Conservation (phyloP, 2,329 filamentous ascomycete species). For the Colletotrichum graminicola region DNA sequence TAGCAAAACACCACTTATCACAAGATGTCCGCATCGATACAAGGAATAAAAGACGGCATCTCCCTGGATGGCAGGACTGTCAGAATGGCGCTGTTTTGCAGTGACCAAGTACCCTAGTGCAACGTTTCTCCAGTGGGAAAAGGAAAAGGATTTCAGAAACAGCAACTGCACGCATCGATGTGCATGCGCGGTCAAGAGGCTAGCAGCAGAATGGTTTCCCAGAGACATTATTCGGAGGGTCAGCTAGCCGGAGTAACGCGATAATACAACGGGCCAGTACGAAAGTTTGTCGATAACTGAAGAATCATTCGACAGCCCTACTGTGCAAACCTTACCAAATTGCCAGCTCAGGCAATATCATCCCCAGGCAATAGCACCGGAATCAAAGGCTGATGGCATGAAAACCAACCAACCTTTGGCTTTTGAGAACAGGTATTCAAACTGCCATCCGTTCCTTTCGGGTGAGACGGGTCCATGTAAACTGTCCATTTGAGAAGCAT, state of each 20-base stretch:
- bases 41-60: no score
- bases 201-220: no score
- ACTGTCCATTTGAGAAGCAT: background rate
- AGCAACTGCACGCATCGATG: background rate
- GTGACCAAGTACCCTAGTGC: background rate
- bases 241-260: background rate
- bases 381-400: background rate
- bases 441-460: conserved; percentile 38
- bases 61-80: background rate
- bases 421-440: conserved; percentile 20
- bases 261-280: background rate
- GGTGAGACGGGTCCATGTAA: background rate
- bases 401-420: conserved; percentile 6
- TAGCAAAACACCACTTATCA: background rate
- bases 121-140: no score
- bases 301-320: background rate
- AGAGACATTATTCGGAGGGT: no score
- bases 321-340: background rate
- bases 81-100: background rate
- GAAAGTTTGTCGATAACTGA: background rate
- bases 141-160: background rate
- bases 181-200: no score
- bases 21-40: background rate
- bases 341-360: background rate
- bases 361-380: background rate